Base-by-base conservation (phyloP, 228 moss, liverwort and hornwort genomes). In the Sphagnum magellanicum region DNA sequence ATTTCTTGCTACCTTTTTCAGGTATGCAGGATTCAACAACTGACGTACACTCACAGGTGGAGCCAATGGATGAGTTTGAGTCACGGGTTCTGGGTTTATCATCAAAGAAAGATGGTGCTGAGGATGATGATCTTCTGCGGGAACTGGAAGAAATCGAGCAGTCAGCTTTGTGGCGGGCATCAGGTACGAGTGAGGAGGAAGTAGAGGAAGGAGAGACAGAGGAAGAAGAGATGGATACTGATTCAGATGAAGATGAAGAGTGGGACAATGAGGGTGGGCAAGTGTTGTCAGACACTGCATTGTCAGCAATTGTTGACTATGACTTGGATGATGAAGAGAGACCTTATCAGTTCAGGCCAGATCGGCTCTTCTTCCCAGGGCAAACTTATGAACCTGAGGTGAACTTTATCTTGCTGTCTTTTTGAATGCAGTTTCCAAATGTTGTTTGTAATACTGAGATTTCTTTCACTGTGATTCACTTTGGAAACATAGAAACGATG, bases 331-430 rank as follows among this genome's bases (percentile, higher is more conserved):
- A 93, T 71, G 93, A 89, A 79, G 85, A 98, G 65, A 81, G 81
- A 50, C 98, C 93, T 6, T 98, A 98, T 68, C 98, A 93, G 74
- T 83, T 98, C 66, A 81, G 98, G 78, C 78, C 91, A 5, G 94
- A 92, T 79, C 80, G 98, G 60, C 71, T 91, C 61, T 93, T 98
- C 76, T 98, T 98, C 48, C 98, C 98, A 5, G 98, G 98, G 65
- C 98, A 98, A 77, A 83, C 79, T 1, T 98, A 98, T 63, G 92
- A 93, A 57, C 85, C 92, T 11, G 98, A 93, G 96, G 96, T 95
- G 73, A 7, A 55, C 62, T 0, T 15, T 15, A 8, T 62, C 16
- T n/a, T 69, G 50, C 52, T 74, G 32, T 3, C 32, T 32, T 32
- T 32, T 32, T 32, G 32, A 32, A 32, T 32, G 32, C 32, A 32